Evolutionary conservation across 345 rosid species (phyloP).

Genomic region (Camelina neglecta): DNA sequence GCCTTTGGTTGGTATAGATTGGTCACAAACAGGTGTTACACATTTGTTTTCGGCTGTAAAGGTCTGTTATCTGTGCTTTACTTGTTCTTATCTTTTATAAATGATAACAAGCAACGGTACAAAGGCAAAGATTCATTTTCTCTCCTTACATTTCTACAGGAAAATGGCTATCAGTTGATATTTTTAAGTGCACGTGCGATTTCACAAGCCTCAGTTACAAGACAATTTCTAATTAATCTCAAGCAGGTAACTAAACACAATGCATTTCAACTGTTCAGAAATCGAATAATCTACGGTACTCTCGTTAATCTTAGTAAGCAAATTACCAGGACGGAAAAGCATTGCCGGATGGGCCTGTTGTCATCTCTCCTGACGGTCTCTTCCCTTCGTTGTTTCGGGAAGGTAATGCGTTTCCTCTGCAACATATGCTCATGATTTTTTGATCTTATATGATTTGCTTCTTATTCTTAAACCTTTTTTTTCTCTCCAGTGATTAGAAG

Average conservation of each 20-base stretch:
- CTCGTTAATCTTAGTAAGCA: constrained; percentile 16
- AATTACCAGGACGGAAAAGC: constrained; percentile 80
- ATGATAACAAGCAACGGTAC: constrained; percentile 1
- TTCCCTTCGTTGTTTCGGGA: constrained; percentile 92
- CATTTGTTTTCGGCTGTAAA: constrained; percentile 89
- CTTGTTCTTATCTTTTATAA: neutral
- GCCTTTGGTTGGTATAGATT: constrained; percentile 95
- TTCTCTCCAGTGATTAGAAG: constrained; percentile 78
- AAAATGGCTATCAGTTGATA: constrained; percentile 93
- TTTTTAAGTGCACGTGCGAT: constrained; percentile 97
- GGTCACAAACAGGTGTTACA: constrained; percentile 96
- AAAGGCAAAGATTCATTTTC: constrained; percentile 13
- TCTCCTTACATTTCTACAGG: constrained; percentile 53
- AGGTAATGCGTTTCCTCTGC: constrained; percentile 55
- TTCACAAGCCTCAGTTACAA: constrained; percentile 86
- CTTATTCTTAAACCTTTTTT: neutral
- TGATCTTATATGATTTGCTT: constrained; percentile 7
- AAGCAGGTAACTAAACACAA: constrained; percentile 65
- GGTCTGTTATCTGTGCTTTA: constrained; percentile 56
- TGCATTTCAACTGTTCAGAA: constrained; percentile 4
- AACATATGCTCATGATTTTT: constrained; percentile 18
- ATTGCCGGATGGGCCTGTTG: constrained; percentile 97
- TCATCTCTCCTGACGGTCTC: constrained; percentile 97
- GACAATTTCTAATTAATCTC: constrained; percentile 83
- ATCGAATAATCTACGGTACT: neutral